Base-by-base conservation (phyloP, 208 protist genomes). In the Leishmania gerbilli region DNA sequence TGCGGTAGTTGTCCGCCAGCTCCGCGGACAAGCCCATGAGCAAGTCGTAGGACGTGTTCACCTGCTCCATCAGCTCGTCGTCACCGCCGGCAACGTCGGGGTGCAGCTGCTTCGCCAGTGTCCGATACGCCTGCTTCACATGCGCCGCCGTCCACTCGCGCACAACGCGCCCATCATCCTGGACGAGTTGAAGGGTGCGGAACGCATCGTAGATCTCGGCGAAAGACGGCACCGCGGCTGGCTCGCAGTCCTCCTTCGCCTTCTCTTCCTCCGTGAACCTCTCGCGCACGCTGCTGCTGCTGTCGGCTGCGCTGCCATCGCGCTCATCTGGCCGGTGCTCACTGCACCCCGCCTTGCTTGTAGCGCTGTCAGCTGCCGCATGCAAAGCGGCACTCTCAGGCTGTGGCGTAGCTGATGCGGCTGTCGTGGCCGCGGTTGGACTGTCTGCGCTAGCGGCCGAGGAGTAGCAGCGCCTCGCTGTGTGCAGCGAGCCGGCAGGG, bases 121-220 rank as follows among this genome's bases (percentile, higher is more conserved):
- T 40, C n/a, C 85, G 87, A 74, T 90, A 92, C 11, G 71, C 67
- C 34, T 71, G 55, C 85, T 92, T 92, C 31, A 92, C 37, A n/a
- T 86, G 74, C 34, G 87, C 79, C 27, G 21, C 45, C 42, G 79
- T 83, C 87, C 82, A 88, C 68, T 53, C 53, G 5, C 67, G 80
- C 79, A 80, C 74, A 34, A 74, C 64, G 17, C 56, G 37, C 55
- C 71, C 79, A n/a, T 81, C 85, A 2, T 64, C 34, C 13, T 69
- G 40, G 34, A 87, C 34, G 2, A 90, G 80, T 17, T 79, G 71
- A 15, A 89, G 81, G n/a, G 76, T 40, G 0, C 55, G 42, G 74
- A 84, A 82, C 24, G 85, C 88, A 27, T 47, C 47, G 62, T 60
- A 82, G 40, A 86, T 71, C 34, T 82, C 76, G 4, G 1, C 76